Percentiles rank a stretch among this genome's conserved stretches.
Evolutionary conservation across 208 protist species (phyloP).

Genomic region (Plasmodiophora brassicae): DNA sequence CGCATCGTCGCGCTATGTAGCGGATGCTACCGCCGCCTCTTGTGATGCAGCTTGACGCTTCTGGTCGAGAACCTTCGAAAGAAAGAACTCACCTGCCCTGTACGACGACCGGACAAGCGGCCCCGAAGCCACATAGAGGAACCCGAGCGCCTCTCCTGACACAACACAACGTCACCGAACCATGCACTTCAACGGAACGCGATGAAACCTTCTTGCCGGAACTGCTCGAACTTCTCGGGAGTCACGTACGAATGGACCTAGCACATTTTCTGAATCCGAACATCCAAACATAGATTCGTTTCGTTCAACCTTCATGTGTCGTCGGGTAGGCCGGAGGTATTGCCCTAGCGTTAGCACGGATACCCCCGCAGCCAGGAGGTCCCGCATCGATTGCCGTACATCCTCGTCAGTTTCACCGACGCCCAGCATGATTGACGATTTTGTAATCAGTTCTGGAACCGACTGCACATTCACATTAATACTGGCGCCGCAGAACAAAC

Average conservation of each 20-base stretch:
- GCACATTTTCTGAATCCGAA: too few species aligned
- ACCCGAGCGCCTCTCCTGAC: constrained; percentile 75
- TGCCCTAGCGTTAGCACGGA: constrained; percentile 83
- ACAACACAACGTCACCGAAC: not conserved
- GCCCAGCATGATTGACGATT: constrained; percentile 96
- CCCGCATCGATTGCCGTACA: constrained; percentile 83
- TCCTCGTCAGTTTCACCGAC: constrained; percentile 89
- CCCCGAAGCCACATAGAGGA: constrained; percentile 90
- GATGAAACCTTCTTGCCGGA: constrained; percentile 72
- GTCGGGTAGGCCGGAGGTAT: constrained; percentile 88
- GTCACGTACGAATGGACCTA: constrained; percentile 86
- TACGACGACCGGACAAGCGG: constrained; percentile 89
- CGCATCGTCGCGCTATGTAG: too few species aligned
- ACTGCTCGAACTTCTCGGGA: constrained; percentile 90
- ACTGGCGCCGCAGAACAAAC: not conserved
- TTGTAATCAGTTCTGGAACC: constrained; percentile 76
- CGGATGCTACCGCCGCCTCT: too few species aligned
- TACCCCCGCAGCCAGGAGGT: constrained; percentile 70
- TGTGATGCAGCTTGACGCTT: too few species aligned
- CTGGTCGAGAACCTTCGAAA: not conserved
- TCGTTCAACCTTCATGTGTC: constrained; percentile 90
- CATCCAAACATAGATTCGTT: too few species aligned
- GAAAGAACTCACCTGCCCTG: constrained; percentile 44
- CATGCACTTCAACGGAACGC: not conserved
- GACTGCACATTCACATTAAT: not conserved